phyloP scores from a whole-genome alignment of 2,329 filamentous ascomycete genomes.

The Drechslera avenae region DNA sequence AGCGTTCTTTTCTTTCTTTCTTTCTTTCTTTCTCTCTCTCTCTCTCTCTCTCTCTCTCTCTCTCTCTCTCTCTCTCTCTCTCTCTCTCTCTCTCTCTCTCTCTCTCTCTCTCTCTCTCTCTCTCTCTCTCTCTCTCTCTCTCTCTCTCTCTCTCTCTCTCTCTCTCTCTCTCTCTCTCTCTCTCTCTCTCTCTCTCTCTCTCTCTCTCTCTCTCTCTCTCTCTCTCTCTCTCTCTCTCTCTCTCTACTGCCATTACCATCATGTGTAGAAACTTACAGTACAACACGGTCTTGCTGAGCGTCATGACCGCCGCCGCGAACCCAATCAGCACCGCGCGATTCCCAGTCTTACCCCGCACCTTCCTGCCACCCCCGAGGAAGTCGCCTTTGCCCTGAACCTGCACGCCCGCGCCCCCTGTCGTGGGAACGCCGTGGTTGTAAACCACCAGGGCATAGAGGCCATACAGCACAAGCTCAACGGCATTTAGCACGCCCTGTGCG shows the following conservation, averaged over 20 bases:
- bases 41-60: not conserved
- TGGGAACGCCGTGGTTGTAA: constrained; percentile 46
- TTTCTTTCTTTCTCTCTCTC: too few species aligned
- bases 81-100: too few species aligned
- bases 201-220: not conserved
- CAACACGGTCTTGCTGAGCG: constrained; percentile 69
- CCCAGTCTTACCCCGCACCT: constrained; percentile 58
- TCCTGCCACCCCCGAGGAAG: constrained; percentile 56
- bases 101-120: not conserved
- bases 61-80: too few species aligned
- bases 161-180: too few species aligned
- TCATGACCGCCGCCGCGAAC: constrained; percentile 66
- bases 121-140: too few species aligned
- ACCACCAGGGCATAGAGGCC: constrained; percentile 64
- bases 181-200: not conserved
- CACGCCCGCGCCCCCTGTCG: constrained; percentile 47
- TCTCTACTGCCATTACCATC: too few species aligned
- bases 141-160: not conserved
- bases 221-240: too few species aligned
- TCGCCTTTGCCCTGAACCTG: constrained; percentile 49
- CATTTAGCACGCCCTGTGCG: constrained; percentile 73
- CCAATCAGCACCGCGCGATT: constrained; percentile 63
- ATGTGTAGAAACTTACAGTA: constrained; percentile 61
- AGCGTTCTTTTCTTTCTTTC: not conserved
- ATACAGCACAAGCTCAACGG: constrained; percentile 71